Evolutionary conservation across 805 yeast species (phyloP), one percentile per base, ranked within the genome.

Genomic region (Suhomyces kilbournensis): DNA sequence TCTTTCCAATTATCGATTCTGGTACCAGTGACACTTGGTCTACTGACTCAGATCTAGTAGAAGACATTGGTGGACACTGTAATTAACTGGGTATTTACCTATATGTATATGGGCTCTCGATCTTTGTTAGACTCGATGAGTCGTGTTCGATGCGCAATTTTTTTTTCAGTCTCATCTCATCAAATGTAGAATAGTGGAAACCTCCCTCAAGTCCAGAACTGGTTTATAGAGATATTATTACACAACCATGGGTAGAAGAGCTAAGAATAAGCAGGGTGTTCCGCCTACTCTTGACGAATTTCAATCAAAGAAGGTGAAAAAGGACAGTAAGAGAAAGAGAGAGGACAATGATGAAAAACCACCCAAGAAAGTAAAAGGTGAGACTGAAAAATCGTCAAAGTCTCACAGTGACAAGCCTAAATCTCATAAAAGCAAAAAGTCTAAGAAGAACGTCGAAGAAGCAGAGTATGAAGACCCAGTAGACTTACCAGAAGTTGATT

Each of bases 211-310:
- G 23, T 38, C n/a, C 22, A 38, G 14, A 17, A 38, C 23, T 19
- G 42, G n/a, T 17, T 38, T 9, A 38, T 38, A 38, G 7, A 38
- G n/a, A 19, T 38, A 38, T n/a, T 25, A 44, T 17, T 4, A 8
- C 22, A 44, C 14, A 23, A 46, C 6, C 42, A 90, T 92, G 96
- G 98, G 98, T 69, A 87, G 97, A 82, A 86, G 89, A 77, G 89
- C 90, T 53, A 90, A 87, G 72, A 87, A 90, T 64, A 93, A 90
- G 78, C 98, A 93, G 75, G 94, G 90, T 45, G 88, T 81, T 53
- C 98, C 98, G 60, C 97, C 97, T 34, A 67, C 91, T 5, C 76
- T 85, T 56, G 98, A 93, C 44, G 97, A 93, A 64, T 85, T 92
- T 68, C 83, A 83, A 59, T 57, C 57, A 34, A 69, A 65, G 53